Conservation (phyloP, 768 basidiomycete genomes). For the Daedalea quercina region DNA sequence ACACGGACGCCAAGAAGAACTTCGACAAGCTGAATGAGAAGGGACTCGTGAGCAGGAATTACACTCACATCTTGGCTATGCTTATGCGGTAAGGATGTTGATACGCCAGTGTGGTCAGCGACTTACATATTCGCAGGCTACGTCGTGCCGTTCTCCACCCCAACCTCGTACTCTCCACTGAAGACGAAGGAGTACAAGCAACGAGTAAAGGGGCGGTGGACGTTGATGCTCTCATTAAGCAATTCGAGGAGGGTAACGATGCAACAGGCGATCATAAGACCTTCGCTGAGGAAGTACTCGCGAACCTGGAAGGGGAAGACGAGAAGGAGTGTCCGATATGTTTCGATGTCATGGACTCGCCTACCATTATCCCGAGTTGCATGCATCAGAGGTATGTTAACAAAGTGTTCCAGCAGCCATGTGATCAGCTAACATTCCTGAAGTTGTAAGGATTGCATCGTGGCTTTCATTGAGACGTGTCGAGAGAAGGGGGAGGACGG, state of each 20-base stretch:
- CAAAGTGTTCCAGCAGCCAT: not conserved
- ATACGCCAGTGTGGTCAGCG: not conserved
- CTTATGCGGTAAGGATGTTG: slow-evolving; percentile 81
- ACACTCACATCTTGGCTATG: slow-evolving; percentile 89
- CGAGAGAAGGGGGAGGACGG: slow-evolving; percentile 65
- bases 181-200: slow-evolving; percentile 33
- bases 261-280: slow-evolving; percentile 24
- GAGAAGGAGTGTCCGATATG: slow-evolving; percentile 74
- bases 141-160: slow-evolving; percentile 93
- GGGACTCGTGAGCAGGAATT: slow-evolving; percentile 73
- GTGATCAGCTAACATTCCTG: not conserved
- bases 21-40: slow-evolving; percentile 78
- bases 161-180: slow-evolving; percentile 60
- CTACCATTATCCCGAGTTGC: slow-evolving; percentile 67
- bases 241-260: slow-evolving; percentile 37
- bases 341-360: slow-evolving; percentile 66
- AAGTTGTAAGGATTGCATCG: slow-evolving; percentile 89
- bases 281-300: slow-evolving; percentile 61
- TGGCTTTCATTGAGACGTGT: slow-evolving; percentile 62
- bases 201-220: slow-evolving; percentile 38
- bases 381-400: slow-evolving; percentile 64
- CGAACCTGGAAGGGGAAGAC: slow-evolving; percentile 42
- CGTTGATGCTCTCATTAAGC: slow-evolving; percentile 52
- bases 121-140: slow-evolving; percentile 38
- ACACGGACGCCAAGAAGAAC: slow-evolving; percentile 66